Percentiles rank a stretch among this genome's conserved stretches.
Evolutionary conservation across 495 filamentous ascomycete species (phyloP).

Genomic region (Zalerion maritima): DNA sequence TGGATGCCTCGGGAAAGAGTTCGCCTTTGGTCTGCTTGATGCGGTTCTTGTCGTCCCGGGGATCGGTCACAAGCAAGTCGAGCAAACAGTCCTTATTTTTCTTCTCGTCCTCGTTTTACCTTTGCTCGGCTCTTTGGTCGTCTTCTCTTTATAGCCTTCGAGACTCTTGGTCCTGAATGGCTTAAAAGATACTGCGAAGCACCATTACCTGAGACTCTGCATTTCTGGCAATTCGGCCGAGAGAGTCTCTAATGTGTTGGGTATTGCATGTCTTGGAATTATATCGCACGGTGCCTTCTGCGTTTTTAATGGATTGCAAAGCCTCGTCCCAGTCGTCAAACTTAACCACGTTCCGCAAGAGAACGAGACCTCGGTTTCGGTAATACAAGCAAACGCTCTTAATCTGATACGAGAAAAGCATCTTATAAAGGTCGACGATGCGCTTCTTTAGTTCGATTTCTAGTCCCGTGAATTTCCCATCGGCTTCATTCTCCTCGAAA

Average conservation of each 20-base stretch:
- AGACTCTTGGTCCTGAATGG: not conserved
- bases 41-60: slow-evolving; percentile 19
- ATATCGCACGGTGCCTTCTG: slow-evolving; percentile 10
- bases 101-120: slow-evolving; percentile 3
- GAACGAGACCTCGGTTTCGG: slow-evolving; percentile 10
- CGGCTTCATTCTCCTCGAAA: slow-evolving; percentile 8
- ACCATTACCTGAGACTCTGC: not conserved
- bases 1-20: slow-evolving; percentile 24
- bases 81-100: slow-evolving; percentile 7
- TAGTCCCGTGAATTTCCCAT: slow-evolving; percentile 2
- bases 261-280: slow-evolving; percentile 6
- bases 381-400: slow-evolving; percentile 22
- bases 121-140: not conserved
- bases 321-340: slow-evolving; percentile 13
- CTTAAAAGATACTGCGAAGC: not conserved
- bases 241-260: slow-evolving; percentile 1
- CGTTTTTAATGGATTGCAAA: slow-evolving; percentile 10
- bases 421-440: slow-evolving; percentile 15
- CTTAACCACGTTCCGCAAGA: slow-evolving; percentile 10
- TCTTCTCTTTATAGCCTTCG: not conserved
- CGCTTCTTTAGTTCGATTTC: slow-evolving; percentile 5
- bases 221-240: not conserved
- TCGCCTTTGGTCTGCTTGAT: slow-evolving; percentile 27
- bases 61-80: slow-evolving; percentile 14
- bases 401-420: slow-evolving; percentile 18